These are phyloP conservation scores for Luvunga scandens DNA, from an alignment of 345 rosid genomes.

Conservation along the genomic window DNA sequence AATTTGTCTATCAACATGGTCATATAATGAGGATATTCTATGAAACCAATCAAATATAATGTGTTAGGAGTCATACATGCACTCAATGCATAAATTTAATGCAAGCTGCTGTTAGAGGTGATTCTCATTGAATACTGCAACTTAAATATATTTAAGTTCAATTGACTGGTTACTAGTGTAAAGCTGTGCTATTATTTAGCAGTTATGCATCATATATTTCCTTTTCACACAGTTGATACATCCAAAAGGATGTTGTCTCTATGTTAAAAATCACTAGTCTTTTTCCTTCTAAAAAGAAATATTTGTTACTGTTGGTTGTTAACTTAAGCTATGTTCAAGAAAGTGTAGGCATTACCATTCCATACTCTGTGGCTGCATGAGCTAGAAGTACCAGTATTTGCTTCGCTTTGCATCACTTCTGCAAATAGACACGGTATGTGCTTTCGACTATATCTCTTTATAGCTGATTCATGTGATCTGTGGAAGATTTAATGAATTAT, in stretches of 20 bases:
- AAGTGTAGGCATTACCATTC: constrained; percentile 65
- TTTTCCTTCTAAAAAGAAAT: background rate
- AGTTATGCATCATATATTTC: background rate
- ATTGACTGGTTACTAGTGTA: background rate
- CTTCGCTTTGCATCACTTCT: constrained; percentile 59
- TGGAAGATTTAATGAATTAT: background rate
- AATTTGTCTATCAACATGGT: background rate
- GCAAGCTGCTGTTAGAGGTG: background rate
- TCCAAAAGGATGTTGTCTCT: background rate
- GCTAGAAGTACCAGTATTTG: constrained; percentile 78
- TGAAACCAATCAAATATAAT: background rate
- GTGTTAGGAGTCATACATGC: background rate
- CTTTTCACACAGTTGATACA: background rate
- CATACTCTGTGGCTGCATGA: constrained; percentile 65
- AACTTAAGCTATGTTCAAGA: background rate
- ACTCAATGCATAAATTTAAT: background rate
- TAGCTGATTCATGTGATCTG: background rate
- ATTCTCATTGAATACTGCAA: background rate
- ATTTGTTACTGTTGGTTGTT: background rate
- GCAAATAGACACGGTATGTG: constrained; percentile 48
- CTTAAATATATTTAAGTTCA: background rate
- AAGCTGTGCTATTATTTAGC: background rate
- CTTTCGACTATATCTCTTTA: background rate
- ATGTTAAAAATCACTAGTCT: background rate
- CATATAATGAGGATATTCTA: background rate